Conservation (phyloP, 2,329 filamentous ascomycete species). For the Clarireedia hainanense region DNA sequence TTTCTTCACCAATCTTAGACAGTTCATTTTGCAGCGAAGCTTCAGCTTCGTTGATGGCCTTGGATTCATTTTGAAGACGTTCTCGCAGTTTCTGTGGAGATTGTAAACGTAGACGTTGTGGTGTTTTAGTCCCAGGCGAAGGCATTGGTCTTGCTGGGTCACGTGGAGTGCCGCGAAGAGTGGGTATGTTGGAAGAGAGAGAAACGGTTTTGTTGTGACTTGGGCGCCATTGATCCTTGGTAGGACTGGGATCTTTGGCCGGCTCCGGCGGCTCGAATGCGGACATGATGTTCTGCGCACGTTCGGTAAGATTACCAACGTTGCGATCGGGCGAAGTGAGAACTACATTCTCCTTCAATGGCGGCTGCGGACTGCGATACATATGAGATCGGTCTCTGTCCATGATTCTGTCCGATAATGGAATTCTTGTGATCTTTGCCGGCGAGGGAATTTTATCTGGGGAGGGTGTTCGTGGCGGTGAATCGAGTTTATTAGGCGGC, state of each 20-base stretch:
- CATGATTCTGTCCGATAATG: slow-evolving; percentile 19
- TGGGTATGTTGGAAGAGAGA: slow-evolving; percentile 29
- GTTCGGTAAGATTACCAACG: slow-evolving; percentile 24
- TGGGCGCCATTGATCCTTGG: slow-evolving; percentile 25
- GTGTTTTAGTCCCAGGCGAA: slow-evolving; percentile 18
- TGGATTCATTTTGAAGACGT: slow-evolving; percentile 75
- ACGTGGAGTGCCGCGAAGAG: slow-evolving; percentile 17
- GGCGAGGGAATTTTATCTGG: slow-evolving; percentile 11
- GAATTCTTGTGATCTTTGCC: slow-evolving; percentile 24
- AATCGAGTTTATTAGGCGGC: slow-evolving; percentile 14
- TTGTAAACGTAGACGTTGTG: slow-evolving; percentile 53
- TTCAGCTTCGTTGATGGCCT: slow-evolving; percentile 62
- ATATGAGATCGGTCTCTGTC: slow-evolving; percentile 20
- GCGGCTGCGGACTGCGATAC: slow-evolving; percentile 20
- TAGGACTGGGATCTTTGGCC: neutral
- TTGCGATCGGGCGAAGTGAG: slow-evolving; percentile 12
- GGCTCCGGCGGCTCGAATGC: slow-evolving; percentile 16
- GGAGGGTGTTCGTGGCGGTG: slow-evolving; percentile 27
- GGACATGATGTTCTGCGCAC: slow-evolving; percentile 26
- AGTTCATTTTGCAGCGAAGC: slow-evolving; percentile 66
- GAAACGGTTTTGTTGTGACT: slow-evolving; percentile 23
- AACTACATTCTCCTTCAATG: slow-evolving; percentile 24
- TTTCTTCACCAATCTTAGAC: slow-evolving; percentile 71
- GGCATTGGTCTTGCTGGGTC: slow-evolving; percentile 19
- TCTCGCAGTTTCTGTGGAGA: slow-evolving; percentile 73